Base-by-base conservation (phyloP, 768 basidiomycete genomes). In the Phanerochaete sordida region DNA sequence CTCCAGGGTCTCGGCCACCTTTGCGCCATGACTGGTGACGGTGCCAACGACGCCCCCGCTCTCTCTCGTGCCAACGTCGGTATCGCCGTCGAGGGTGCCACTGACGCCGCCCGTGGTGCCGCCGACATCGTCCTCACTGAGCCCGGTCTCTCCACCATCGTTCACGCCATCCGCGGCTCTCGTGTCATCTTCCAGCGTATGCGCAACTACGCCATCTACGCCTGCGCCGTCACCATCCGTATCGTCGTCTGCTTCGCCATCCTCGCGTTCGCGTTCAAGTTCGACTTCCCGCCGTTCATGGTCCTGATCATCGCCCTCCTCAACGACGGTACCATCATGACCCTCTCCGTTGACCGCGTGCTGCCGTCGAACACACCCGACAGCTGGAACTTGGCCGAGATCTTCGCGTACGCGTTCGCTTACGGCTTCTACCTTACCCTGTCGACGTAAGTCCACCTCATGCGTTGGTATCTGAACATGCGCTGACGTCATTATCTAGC, bases 281-380 rank as follows among this genome's bases (percentile, higher is more conserved):
- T 96, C 77, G 91, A 97, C 76, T 98, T 98, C 93, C 96, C 96
- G 65, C 94, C 96, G 13, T 98, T 98, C 86, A 98, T 98, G 96
- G 87, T 98, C 66, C 90, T 98, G 74, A 93, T 98, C 75, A 95
- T 98, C 65, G 96, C 96, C 60, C 83, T 98, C 37, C 79, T 97
- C 67, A 98, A 98, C 75, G 96, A 98, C 72, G 96, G 96, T 72
- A 98, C 96, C 63, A 98, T 98, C 83, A 97, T 98, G 95, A 98
- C 96, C 7, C 82, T 98, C 59, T 93, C 91, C 5, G 89, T 96
- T 45, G 96, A 98, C 75, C 92, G 96, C 71, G 96, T 98, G 58
- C 76, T 98, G 66, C 96, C 96, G 23, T 95, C 93, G 37, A 87
- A 80, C 76, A 89, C 90, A 15, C 96, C 96, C 2, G 95, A 98